Evolutionary conservation across 805 yeast genomes (phyloP).

Genomic region (Jamesozyma piceae): DNA sequence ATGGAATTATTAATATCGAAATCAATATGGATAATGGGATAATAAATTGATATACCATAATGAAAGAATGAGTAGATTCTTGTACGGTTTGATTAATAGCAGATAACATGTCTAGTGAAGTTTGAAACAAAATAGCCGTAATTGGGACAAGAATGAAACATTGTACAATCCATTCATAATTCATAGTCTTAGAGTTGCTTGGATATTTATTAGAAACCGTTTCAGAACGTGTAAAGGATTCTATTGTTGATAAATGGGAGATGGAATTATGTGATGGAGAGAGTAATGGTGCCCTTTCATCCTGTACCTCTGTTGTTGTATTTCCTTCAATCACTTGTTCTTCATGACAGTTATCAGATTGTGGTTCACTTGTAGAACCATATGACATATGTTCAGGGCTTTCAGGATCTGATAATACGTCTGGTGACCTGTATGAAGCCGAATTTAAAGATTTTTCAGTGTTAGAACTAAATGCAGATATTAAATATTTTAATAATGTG

Average conservation of each 20-base stretch:
- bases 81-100: slow-evolving; percentile 65
- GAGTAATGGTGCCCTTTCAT: slow-evolving; percentile 30
- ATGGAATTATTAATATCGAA: slow-evolving; percentile 52
- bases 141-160: slow-evolving; percentile 60
- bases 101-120: slow-evolving; percentile 32
- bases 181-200: not conserved
- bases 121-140: slow-evolving; percentile 44
- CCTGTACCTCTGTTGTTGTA: slow-evolving; percentile 17
- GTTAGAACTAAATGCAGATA: not conserved
- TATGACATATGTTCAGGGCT: not conserved
- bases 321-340: not conserved
- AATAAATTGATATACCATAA: slow-evolving; percentile 29
- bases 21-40: slow-evolving; percentile 31
- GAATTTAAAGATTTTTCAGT: not conserved
- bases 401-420: not conserved
- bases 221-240: not conserved
- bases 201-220: not conserved
- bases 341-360: not conserved
- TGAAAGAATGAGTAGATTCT: slow-evolving; percentile 45
- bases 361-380: not conserved
- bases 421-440: not conserved
- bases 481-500: slow-evolving; percentile 2
- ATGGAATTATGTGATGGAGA: not conserved
- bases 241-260: not conserved
- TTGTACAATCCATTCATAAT: slow-evolving; percentile 78